Percentiles rank a stretch among this genome's conserved stretches.
Evolutionary conservation across 2,329 filamentous ascomycete species (phyloP).

Genomic region (Colletotrichum lini): DNA sequence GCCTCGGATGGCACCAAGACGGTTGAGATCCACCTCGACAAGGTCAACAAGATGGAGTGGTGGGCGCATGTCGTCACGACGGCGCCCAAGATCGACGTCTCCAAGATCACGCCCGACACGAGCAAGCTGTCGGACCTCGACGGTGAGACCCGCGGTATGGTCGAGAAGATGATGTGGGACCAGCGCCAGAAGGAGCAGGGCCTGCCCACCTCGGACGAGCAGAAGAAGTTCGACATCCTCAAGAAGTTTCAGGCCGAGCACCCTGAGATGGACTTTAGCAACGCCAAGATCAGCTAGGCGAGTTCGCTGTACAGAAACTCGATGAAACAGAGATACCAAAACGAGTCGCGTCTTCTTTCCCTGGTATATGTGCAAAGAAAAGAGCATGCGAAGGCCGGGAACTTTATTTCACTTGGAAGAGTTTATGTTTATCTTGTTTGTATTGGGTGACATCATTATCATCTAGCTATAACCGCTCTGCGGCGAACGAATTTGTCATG

Average conservation of each 20-base stretch:
- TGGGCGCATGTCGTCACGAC: conserved; percentile 92
- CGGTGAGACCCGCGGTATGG: conserved; percentile 95
- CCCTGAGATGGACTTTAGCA: conserved; percentile 80
- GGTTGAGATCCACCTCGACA: conserved; percentile 91
- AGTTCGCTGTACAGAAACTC: not conserved
- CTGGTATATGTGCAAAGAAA: not conserved
- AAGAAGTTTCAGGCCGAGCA: conserved; percentile 91
- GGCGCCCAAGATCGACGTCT: conserved; percentile 93
- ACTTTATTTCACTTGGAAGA: not conserved
- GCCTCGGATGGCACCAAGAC: conserved; percentile 77
- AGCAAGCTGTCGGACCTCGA: conserved; percentile 93
- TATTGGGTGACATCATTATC: conserved; percentile 9
- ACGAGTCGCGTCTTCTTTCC: not conserved
- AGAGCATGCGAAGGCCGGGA: not conserved
- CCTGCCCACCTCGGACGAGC: conserved; percentile 90
- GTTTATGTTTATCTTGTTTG: conserved; percentile 7
- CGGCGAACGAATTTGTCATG: conserved; percentile 62
- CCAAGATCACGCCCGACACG: conserved; percentile 94
- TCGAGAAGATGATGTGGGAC: conserved; percentile 99
- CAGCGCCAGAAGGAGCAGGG: conserved; percentile 97
- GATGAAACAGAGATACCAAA: not conserved
- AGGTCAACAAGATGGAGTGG: conserved; percentile 98
- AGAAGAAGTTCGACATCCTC: conserved; percentile 93
- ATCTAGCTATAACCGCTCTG: conserved; percentile 7
- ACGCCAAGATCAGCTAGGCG: conserved; percentile 71